Base-by-base conservation (phyloP, 495 filamentous ascomycete genomes). In the Lasiosphaeriaceae sp. region DNA sequence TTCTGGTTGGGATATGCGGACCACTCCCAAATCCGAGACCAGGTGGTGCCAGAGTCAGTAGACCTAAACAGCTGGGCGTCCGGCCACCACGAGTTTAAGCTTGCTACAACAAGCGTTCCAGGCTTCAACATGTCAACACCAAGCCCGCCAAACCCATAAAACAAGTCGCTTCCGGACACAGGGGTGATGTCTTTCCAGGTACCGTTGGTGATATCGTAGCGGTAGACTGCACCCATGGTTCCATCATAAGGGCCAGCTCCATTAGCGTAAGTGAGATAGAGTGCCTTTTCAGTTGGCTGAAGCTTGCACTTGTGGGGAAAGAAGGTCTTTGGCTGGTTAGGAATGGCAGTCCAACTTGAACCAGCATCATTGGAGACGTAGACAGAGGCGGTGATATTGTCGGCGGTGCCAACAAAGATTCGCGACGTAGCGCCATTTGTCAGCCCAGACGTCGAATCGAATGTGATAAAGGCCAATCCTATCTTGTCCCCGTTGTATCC, bases 41-140 rank as follows among this genome's bases (percentile, higher is more conserved):
- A 83, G 7, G 77, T 80, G 16, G 69, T 60, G 11, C 81, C 82
- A 11, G 77, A 82, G 63, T 85, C 70, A 14, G 61, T 79, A 12
- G 77, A 80, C 29, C 82, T 61, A 66, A 76, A 84, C 24, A 85
- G 66, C 44, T 78, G 76, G 12, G 76, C 81, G 60, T 85, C 80
- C 11, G 82, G 82, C 73, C 75, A 85, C 80, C 81, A 84, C 43
- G 75, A 76, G 55, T 84, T 85, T 60, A 84, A 64, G 23, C 72
- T 72, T 0, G 80, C 80, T 1, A 82, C 80, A 35, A 85, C 75
- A 14, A 85, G 56, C 2, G 79, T 82, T 7, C 80, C 80, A 11
- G 82, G 78, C 21, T 75, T 78, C 58, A 76, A 73, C 55, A 79
- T 65, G 63, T 84, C 82, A 7, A 84, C 65, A 17, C 75, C 75